Evolutionary conservation across 495 filamentous ascomycete species (phyloP).

Genomic region (Trichoderma asperelloides): DNA sequence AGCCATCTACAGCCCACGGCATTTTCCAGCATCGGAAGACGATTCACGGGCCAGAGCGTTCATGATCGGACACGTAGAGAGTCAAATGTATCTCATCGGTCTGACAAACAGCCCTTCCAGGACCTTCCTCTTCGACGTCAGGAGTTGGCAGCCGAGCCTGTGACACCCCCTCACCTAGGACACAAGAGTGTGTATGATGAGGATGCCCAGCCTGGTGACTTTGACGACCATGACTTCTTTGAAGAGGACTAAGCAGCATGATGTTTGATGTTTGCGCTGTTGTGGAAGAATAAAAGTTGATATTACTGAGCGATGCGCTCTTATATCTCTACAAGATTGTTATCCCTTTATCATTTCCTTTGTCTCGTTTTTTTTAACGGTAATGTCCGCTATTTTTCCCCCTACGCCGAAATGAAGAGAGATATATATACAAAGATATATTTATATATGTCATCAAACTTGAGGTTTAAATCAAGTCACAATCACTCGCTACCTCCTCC

Average conservation of each 20-base stretch:
- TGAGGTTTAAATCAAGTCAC: neutral
- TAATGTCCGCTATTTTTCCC: too few relatives aligned
- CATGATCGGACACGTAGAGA: conserved; percentile 29
- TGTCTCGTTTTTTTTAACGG: too few relatives aligned
- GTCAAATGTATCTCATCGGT: conserved; percentile 23
- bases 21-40: conserved; percentile 41
- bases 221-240: conserved; percentile 48
- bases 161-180: conserved; percentile 60
- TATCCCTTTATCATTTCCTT: too few relatives aligned
- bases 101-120: conserved; percentile 27
- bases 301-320: neutral
- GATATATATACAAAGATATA: too few relatives aligned
- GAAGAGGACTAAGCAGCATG: conserved; percentile 31
- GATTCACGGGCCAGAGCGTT: conserved; percentile 39
- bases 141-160: conserved; percentile 33
- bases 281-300: conserved; percentile 1
- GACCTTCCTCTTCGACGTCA: conserved; percentile 27
- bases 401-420: too few relatives aligned
- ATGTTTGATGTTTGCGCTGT: neutral
- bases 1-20: conserved; percentile 36
- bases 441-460: neutral
- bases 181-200: conserved; percentile 59
- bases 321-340: neutral
- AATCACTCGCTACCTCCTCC: neutral
- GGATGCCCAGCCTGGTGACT: conserved; percentile 54